Evolutionary conservation across 2,329 filamentous ascomycete species (phyloP).

Genomic region (Cercospora zeae-maydis): DNA sequence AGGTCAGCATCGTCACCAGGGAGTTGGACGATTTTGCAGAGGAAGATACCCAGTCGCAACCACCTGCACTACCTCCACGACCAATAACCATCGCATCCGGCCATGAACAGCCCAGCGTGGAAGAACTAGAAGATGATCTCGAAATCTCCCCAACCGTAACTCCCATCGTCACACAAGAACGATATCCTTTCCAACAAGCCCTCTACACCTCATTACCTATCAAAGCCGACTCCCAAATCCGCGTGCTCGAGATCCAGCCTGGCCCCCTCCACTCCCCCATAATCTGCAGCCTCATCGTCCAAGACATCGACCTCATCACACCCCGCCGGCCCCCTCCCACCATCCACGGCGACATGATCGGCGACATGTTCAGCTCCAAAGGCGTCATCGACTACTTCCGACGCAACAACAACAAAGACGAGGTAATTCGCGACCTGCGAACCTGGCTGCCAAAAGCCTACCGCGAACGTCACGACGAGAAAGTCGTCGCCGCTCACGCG

Average conservation of each 20-base stretch:
- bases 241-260: neutral
- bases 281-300: neutral
- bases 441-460: neutral
- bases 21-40: neutral
- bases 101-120: neutral
- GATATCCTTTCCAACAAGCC: neutral
- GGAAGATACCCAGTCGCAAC: neutral
- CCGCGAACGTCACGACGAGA: neutral
- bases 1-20: neutral
- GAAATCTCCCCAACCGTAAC: neutral
- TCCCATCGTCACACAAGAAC: neutral
- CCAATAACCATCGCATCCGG: neutral
- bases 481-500: neutral
- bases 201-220: neutral
- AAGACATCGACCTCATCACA: neutral
- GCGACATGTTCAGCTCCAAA: neutral
- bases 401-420: slow-evolving; percentile 1
- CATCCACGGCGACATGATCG: neutral
- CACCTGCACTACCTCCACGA: neutral
- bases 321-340: neutral
- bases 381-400: neutral
- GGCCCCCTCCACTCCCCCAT: neutral
- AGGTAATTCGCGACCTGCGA: neutral
- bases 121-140: neutral
- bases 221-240: neutral